These are phyloP conservation scores for Lentinula lateritia DNA, from an alignment of 768 basidiomycete genomes.

Conservation along the genomic window DNA sequence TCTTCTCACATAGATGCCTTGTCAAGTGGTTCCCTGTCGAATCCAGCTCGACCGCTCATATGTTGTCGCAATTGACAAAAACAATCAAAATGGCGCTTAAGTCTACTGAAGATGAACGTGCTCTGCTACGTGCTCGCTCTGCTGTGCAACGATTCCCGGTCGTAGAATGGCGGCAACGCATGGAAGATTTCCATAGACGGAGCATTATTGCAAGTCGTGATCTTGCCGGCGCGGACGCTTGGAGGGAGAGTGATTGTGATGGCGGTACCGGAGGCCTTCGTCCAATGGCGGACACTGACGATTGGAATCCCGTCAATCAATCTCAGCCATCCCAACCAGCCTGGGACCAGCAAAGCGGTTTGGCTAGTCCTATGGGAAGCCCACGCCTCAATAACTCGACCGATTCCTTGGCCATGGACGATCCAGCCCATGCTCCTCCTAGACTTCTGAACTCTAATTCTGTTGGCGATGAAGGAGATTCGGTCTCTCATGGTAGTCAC, in stretches of 20 bases:
- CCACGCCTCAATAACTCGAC: constrained; percentile 1
- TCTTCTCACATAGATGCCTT: background rate
- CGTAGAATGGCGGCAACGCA: constrained; percentile 94
- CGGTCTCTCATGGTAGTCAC: constrained; percentile 3
- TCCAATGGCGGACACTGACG: constrained; percentile 63
- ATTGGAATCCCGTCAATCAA: constrained; percentile 74
- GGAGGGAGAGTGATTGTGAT: constrained; percentile 70
- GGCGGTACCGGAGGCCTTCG: constrained; percentile 31
- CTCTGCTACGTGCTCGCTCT: constrained; percentile 88
- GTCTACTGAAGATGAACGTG: constrained; percentile 87
- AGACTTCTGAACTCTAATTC: constrained; percentile 15
- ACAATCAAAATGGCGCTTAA: constrained; percentile 93
- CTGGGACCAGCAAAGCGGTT: constrained; percentile 3
- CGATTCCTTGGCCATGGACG: background rate
- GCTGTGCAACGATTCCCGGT: constrained; percentile 97
- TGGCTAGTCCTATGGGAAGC: constrained; percentile 34
- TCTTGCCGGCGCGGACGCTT: constrained; percentile 68
- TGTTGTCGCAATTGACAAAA: constrained; percentile 92
- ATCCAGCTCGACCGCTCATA: constrained; percentile 87
- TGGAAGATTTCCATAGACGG: constrained; percentile 92
- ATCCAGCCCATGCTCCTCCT: background rate
- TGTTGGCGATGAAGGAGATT: background rate
- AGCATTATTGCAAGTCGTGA: constrained; percentile 71
- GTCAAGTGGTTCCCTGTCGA: constrained; percentile 95
- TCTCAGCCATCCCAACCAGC: constrained; percentile 23